Base-by-base conservation (phyloP, 257 asterid species). In the Nicotiana tabacum region DNA sequence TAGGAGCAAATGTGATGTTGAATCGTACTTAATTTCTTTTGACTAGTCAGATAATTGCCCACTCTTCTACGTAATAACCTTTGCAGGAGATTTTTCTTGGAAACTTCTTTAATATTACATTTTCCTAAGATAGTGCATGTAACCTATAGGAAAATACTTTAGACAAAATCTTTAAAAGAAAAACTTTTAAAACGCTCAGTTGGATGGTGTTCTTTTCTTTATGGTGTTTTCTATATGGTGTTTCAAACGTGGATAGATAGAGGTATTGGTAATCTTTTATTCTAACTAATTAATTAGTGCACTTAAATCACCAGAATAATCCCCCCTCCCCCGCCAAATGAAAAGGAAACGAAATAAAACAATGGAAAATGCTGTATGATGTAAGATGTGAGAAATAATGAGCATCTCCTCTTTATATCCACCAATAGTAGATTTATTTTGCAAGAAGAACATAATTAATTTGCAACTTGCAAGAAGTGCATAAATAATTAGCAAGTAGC, bases 1-100 rank as follows among this genome's bases (percentile, higher is more conserved):
- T n/a, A 51, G 16, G 56, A 39, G 8, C 1, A 55, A 4, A 18
- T 66, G 30, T 27, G 1, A n/a, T 43, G 16, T 32, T 77, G 46
- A 37, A 9, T 37, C 10, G 30, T 39, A 58, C 17, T 55, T 53
- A 81, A n/a, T 57, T 18, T 57, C 29, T 5, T 12, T 39, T 9
- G 32, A 24, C 4, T 33, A 12, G 81, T 84, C 61, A 81, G 67
- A 81, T 67, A 83, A 51, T 83, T 35, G 89, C 92, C 27, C 84
- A 89, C 79, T 83, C 91, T 43, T 88, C 92, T 21, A 87, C 82
- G 84, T 84, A 90, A 12, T 85, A 92, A 0, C 51, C 12, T 43
- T 68, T 84, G 1, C 88, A 84, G 12, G 77, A 88, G 89, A 89
- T 86, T 17, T 77, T n/a, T 64, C 39, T 27, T 64, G 69, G 39